A percentile compares a stretch with the other conserved stretches of the same genome.
These are phyloP conservation scores for Datura wrightii DNA, from an alignment of 257 asterid genomes.

Conservation along the genomic window DNA sequence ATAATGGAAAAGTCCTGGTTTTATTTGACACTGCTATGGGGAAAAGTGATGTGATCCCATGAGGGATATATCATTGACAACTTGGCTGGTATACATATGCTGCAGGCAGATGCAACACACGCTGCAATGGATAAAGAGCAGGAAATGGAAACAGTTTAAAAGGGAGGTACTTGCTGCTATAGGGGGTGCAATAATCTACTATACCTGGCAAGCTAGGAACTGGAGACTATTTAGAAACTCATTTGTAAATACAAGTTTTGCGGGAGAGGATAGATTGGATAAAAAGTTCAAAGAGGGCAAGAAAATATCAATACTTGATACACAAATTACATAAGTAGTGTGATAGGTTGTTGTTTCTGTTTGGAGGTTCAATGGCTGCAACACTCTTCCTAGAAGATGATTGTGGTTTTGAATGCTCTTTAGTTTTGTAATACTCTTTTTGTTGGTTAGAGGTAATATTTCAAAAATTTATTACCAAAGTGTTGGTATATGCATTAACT, in stretches of 20 bases:
- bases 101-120: not conserved
- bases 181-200: not conserved
- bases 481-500: conserved; percentile 6
- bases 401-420: conserved; percentile 2
- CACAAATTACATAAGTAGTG: not conserved
- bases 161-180: not conserved
- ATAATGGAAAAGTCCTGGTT: too few species aligned
- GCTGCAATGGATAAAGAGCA: not conserved
- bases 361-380: conserved; percentile 4
- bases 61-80: not conserved
- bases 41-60: too few species aligned
- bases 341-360: not conserved
- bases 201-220: not conserved
- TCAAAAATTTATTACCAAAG: not conserved
- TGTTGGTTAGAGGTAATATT: not conserved
- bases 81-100: not conserved
- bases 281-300: not conserved
- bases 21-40: too few species aligned
- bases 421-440: not conserved
- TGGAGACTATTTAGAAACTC: not conserved
- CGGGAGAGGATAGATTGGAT: not conserved
- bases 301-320: conserved; percentile 7
- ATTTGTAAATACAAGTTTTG: not conserved
- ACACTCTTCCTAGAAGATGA: not conserved
- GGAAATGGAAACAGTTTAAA: not conserved